Evolutionary conservation across 75 land plant species (phyloP), one percentile per base, ranked within the genome.

Genomic region (Pinus tabuliformis): DNA sequence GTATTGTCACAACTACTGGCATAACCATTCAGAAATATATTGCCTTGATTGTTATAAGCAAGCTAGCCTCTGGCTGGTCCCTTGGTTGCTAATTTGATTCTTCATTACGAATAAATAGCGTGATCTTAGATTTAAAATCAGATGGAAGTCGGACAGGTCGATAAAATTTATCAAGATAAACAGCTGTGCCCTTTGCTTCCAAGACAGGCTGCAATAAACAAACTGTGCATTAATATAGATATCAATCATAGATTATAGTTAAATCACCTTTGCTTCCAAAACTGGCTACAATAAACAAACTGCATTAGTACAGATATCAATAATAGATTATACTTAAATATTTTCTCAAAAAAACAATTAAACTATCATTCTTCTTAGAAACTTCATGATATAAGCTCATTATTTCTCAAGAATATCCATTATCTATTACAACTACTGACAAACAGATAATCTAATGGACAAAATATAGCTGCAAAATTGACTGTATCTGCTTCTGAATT

Each of bases 151-250:
- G 89, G 3, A 83, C 81, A 49, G 96, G 94, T 14, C 85, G 89
- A 70, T 87, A 91, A 65, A 76, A 84, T 75, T 85, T 86, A 77
- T 93, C 89, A 76, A 93, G 91, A 78, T 90, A 93, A 65, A 93
- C 94, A 77, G 66, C 96, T 24, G 94, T 93, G 20, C 86, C 94
- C 77, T 81, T 91, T 24, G 96, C 94, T 72, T 93, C 91, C 77
- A 93, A 59, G 56, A 93, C 78, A 13, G 87, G 89, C 96, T 93
- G 82, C 30, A 33, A 37, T 16, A 17, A n/a, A 72, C 11, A 59
- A 72, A 22, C 71, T 42, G 3, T 68, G 18, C 24, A 39, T 68
- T 39, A 66, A 49, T 37, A 66, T 9, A 66, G 9, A 37, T n/a
- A 2, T 42, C 24, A 42, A 39, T 37, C 42, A 42, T 37, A 39